Conservation (phyloP, 1,139 yeast species). For the Hyphopichia pseudoburtonii region DNA sequence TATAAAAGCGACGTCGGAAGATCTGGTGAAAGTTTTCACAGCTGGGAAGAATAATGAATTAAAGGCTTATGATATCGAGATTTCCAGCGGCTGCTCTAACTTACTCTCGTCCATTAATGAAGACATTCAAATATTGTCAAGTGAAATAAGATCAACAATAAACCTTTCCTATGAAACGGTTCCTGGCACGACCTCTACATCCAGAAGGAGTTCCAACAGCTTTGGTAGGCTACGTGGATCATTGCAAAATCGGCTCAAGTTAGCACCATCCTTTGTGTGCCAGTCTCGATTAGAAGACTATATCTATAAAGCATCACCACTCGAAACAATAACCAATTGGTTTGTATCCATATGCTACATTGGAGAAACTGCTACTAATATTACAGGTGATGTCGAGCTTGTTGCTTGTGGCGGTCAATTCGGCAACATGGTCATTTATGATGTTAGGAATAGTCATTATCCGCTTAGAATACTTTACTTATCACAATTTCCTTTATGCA, state of each 20-base stretch:
- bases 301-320: constrained; percentile 17
- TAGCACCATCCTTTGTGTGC: constrained; percentile 2
- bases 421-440: constrained; percentile 28
- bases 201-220: too few species aligned
- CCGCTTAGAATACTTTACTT: constrained; percentile 18
- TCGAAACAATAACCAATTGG: constrained; percentile 24
- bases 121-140: constrained; percentile 4
- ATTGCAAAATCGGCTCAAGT: constrained; percentile 16
- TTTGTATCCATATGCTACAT: constrained; percentile 18
- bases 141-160: constrained; percentile 4
- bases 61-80: constrained; percentile 25
- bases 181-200: too few species aligned
- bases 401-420: constrained; percentile 36
- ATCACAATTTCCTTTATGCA: constrained; percentile 30
- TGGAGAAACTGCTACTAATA: constrained; percentile 7
- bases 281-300: constrained; percentile 10
- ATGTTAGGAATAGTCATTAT: constrained; percentile 15
- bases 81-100: constrained; percentile 2
- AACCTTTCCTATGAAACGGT: constrained; percentile 4
- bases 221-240: constrained; percentile 9
- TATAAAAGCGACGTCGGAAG: constrained; percentile 15
- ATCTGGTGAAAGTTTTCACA: constrained; percentile 24
- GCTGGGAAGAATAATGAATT: constrained; percentile 51
- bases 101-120: constrained; percentile 3
- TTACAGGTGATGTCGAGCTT: constrained; percentile 9